Conservation (phyloP, 2,329 filamentous ascomycete species). For the Fusarium sp. region DNA sequence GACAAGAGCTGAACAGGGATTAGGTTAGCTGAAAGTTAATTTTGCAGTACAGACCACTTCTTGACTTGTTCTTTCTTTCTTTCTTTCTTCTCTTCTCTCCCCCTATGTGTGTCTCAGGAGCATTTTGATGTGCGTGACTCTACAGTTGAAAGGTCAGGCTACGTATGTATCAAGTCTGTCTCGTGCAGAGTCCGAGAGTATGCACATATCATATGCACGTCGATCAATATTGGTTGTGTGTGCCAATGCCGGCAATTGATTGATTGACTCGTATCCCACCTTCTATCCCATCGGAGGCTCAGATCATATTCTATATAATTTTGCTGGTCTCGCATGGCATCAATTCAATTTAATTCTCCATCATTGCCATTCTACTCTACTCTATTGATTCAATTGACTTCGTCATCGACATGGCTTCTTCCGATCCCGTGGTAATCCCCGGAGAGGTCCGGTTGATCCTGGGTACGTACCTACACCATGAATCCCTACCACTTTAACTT, state of each 20-base stretch:
- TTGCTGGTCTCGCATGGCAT: background rate
- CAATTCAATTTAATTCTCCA: background rate
- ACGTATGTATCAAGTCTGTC: constrained; percentile 1
- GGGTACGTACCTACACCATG: constrained; percentile 24
- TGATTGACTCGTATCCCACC: background rate
- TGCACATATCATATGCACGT: background rate
- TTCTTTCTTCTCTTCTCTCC: background rate
- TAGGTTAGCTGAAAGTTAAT: background rate
- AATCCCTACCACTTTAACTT: background rate
- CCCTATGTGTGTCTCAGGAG: background rate
- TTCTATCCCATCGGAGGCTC: background rate
- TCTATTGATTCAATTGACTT: background rate
- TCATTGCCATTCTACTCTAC: background rate
- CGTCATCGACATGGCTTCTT: constrained; percentile 24
- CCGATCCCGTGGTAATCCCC: constrained; percentile 15
- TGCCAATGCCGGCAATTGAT: background rate
- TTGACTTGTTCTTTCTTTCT: background rate
- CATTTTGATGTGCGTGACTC: background rate
- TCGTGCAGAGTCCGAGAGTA: background rate
- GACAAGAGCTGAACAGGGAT: background rate
- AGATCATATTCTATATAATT: background rate
- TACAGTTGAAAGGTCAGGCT: background rate
- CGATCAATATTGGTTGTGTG: background rate
- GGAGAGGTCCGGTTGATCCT: constrained; percentile 36
- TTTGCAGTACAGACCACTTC: constrained; percentile 2